Evolutionary conservation across 257 asterid species (phyloP).

Genomic region (Solanum arcanum): DNA sequence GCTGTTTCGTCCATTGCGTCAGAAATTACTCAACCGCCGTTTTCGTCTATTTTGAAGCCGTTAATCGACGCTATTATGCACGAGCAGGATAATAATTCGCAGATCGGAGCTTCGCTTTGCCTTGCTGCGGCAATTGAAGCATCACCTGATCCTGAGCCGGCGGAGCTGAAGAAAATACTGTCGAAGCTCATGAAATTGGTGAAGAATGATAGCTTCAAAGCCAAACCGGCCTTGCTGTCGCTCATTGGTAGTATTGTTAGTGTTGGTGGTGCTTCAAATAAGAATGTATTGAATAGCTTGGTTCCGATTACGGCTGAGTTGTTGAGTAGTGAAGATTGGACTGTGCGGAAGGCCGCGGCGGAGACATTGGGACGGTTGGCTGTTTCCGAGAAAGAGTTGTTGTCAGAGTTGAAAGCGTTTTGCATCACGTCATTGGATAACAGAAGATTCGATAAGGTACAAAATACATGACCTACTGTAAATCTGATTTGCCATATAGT

Average conservation of each 20-base stretch:
- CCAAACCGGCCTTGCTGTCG: conserved; percentile 45
- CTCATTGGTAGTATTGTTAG: conserved; percentile 44
- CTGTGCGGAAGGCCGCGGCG: conserved; percentile 76
- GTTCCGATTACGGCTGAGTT: conserved; percentile 43
- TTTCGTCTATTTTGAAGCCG: conserved; percentile 45
- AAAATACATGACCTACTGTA: background rate
- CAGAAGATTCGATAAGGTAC: conserved; percentile 74
- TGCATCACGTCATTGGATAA: conserved; percentile 53
- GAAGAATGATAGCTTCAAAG: conserved; percentile 47
- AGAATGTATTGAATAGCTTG: conserved; percentile 18
- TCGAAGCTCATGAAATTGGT: conserved; percentile 51
- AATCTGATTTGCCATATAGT: background rate
- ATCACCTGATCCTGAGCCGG: conserved; percentile 48
- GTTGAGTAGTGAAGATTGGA: conserved; percentile 70
- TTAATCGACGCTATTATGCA: conserved; percentile 48
- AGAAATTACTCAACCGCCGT: conserved; percentile 53
- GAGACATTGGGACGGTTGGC: conserved; percentile 59
- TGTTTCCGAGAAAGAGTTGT: conserved; percentile 25
- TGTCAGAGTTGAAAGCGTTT: conserved; percentile 29
- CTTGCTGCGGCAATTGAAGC: conserved; percentile 74
- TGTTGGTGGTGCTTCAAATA: conserved; percentile 40
- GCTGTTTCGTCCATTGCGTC: conserved; percentile 53
- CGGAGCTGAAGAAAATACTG: conserved; percentile 48
- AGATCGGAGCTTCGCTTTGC: conserved; percentile 77
- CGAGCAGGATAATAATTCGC: conserved; percentile 70